phyloP scores from a whole-genome alignment of 306 rosid species.

The Ziziphus jujuba region DNA sequence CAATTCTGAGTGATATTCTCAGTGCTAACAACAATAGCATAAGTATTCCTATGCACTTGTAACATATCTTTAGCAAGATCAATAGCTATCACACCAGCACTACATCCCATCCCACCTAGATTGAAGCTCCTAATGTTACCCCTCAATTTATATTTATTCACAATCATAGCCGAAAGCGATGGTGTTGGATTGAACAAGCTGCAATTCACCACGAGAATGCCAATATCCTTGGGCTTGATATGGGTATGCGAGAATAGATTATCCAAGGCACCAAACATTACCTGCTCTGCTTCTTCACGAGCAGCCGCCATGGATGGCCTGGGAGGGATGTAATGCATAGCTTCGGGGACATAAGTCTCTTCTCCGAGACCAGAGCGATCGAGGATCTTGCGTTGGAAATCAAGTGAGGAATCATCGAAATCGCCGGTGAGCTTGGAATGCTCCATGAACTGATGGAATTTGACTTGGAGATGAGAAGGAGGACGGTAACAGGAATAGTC shows the following conservation, averaged over 20 bases:
- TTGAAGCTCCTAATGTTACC: constrained; percentile 53
- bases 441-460: constrained; percentile 32
- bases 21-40: constrained; percentile 71
- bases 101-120: constrained; percentile 83
- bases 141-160: constrained; percentile 55
- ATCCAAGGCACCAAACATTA: constrained; percentile 61
- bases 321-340: constrained; percentile 48
- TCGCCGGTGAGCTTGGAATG: constrained; percentile 49
- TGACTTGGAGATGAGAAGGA: constrained; percentile 32
- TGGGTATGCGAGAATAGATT: constrained; percentile 47
- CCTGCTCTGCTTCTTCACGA: constrained; percentile 56
- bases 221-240: constrained; percentile 52
- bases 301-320: constrained; percentile 55
- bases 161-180: constrained; percentile 69
- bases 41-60: constrained; percentile 55
- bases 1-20: constrained; percentile 76
- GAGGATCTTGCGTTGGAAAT: constrained; percentile 59
- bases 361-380: constrained; percentile 65
- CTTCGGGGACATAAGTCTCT: constrained; percentile 57
- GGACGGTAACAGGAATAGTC: constrained; percentile 50
- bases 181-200: constrained; percentile 70
- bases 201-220: constrained; percentile 68
- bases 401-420: constrained; percentile 46
- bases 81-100: constrained; percentile 68
- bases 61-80: constrained; percentile 72